Base-by-base conservation (phyloP, 331 rosid species). In the Stylosanthes scabra region DNA sequence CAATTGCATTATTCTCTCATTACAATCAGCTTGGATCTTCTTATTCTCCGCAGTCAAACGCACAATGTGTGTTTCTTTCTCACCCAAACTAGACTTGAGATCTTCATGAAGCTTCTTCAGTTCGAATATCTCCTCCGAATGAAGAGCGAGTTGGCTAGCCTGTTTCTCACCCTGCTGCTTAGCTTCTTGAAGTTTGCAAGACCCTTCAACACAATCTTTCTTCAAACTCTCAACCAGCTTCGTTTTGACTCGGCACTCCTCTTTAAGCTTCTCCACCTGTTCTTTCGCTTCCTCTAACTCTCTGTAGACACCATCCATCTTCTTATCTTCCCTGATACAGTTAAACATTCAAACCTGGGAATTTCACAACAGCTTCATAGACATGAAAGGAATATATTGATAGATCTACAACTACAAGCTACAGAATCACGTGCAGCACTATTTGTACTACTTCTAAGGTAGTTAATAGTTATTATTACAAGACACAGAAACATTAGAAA, bases 201-300 rank as follows among this genome's bases (percentile, higher is more conserved):
- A 49, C 16, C 70, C 83, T 45, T 84, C 85, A 3, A 8, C 20
- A 42, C 67, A 63, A 56, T 84, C 85, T 55, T 59, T 81, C 86
- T 82, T 87, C 84, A 85, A 67, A 59, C 72, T 71, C 46, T 81
- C 83, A 13, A 63, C 54, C 14, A 76, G 71, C 55, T 81, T 78
- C 1, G 80, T 68, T 74, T 83, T 82, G 29, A 51, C 60, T 76
- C 15, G 66, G 54, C 71, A 75, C 62, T 91, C 95, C 20, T 29
- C 75, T 83, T 74, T 78, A 5, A 82, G 84, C 80, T 81, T 84
- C 74, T 82, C 84, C 11, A 87, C 16, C 79, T 91, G 91, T 63
- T 68, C 57, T 81, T 83, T 89, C 51, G 61, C 86, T 42, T 83
- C 81, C 8, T 80, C 87, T 31, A 89, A 71, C 66, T 87, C 88